These are phyloP conservation scores for Cyclaneusma minus DNA, from an alignment of 2,329 filamentous ascomycete genomes.

Conservation along the genomic window DNA sequence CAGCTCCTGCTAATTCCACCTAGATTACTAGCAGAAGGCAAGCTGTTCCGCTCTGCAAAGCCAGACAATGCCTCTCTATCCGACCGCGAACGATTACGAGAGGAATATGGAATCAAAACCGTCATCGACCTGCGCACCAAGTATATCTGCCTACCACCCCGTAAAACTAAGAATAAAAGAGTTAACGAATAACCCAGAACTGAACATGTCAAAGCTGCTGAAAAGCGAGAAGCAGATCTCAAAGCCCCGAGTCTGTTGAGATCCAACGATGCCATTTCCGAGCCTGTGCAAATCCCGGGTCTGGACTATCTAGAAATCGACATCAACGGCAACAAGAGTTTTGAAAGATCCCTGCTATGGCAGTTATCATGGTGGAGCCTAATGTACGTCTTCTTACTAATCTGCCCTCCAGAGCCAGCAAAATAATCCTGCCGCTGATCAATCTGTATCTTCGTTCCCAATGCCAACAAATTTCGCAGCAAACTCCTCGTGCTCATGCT, in stretches of 20 bases:
- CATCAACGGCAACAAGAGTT: slow-evolving; percentile 51
- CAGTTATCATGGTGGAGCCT: slow-evolving; percentile 53
- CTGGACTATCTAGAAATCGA: slow-evolving; percentile 52
- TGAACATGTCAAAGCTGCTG: slow-evolving; percentile 53
- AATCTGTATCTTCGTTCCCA: background rate
- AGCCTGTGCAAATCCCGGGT: slow-evolving; percentile 45
- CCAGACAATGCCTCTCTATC: slow-evolving; percentile 55
- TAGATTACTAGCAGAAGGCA: slow-evolving; percentile 38
- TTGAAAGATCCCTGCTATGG: slow-evolving; percentile 52
- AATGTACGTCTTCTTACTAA: slow-evolving; percentile 29
- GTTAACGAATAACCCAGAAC: slow-evolving; percentile 31
- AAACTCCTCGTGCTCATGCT: slow-evolving; percentile 48
- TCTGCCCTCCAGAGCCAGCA: background rate
- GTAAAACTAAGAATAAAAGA: slow-evolving; percentile 40
- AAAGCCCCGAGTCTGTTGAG: slow-evolving; percentile 27
- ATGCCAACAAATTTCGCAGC: slow-evolving; percentile 18
- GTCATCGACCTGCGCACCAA: slow-evolving; percentile 69
- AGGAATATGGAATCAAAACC: slow-evolving; percentile 49
- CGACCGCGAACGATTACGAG: slow-evolving; percentile 44
- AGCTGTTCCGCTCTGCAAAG: slow-evolving; percentile 54
- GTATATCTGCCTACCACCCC: slow-evolving; percentile 24
- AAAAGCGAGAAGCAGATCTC: slow-evolving; percentile 38
- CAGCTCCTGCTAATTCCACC: slow-evolving; percentile 2
- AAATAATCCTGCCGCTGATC: slow-evolving; percentile 1
- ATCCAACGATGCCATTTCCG: slow-evolving; percentile 33